Conservation (phyloP, 345 rosid genomes). For the Leavenworthia alabamica region DNA sequence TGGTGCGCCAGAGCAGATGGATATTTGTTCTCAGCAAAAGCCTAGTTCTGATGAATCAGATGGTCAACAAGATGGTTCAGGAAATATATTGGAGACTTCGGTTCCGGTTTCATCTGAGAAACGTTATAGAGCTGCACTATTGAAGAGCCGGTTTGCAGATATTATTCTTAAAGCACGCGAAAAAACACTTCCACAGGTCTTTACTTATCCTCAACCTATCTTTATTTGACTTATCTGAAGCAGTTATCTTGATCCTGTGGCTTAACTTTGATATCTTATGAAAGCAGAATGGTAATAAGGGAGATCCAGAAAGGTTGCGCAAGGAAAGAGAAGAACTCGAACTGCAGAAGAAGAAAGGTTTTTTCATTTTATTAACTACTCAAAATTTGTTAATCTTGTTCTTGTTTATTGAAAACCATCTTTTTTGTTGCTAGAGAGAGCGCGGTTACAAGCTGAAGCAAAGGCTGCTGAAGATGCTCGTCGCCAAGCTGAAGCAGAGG, state of each 20-base stretch:
- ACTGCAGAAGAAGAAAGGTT: conserved; percentile 71
- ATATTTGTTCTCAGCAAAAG: conserved; percentile 45
- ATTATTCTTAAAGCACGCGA: conserved; percentile 89
- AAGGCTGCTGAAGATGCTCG: conserved; percentile 86
- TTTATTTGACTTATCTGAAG: background rate
- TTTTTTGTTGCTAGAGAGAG: conserved; percentile 50
- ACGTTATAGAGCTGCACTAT: conserved; percentile 69
- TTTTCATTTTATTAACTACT: background rate
- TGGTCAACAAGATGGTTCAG: conserved; percentile 76
- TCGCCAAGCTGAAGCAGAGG: conserved; percentile 82
- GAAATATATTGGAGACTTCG: conserved; percentile 58
- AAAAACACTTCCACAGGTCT: conserved; percentile 79
- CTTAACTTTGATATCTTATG: conserved; percentile 15
- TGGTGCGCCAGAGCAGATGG: conserved; percentile 50
- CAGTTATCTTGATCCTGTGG: conserved; percentile 1
- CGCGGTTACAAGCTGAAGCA: conserved; percentile 90
- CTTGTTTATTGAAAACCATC: background rate
- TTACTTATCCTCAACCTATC: conserved; percentile 3
- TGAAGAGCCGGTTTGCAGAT: conserved; percentile 87
- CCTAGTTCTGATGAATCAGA: conserved; percentile 50
- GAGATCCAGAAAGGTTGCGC: conserved; percentile 78
- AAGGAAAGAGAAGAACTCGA: conserved; percentile 82
- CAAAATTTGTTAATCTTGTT: background rate
- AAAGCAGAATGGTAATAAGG: conserved; percentile 50
- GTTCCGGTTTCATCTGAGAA: conserved; percentile 69